Evolutionary conservation across 2,329 filamentous ascomycete genomes (phyloP).

Genomic region (Fusarium albosuccineum): DNA sequence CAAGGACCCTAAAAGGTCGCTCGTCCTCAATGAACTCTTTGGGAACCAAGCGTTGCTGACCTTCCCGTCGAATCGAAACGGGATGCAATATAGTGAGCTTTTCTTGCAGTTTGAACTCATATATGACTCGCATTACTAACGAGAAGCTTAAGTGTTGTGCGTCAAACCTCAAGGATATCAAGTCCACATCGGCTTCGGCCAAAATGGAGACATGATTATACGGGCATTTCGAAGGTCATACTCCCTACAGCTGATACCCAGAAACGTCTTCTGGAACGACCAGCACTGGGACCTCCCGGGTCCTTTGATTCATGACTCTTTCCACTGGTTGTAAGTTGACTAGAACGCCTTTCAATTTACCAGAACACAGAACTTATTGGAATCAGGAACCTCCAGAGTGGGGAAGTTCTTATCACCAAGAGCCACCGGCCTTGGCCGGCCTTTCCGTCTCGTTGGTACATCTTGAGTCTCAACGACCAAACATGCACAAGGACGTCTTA

Average conservation of each 20-base stretch:
- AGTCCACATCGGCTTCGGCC: constrained; percentile 60
- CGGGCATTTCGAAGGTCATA: constrained; percentile 34
- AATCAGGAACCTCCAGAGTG: constrained; percentile 33
- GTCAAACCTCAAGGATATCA: constrained; percentile 55
- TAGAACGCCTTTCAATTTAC: not conserved
- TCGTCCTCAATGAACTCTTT: constrained; percentile 64
- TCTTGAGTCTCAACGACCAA: constrained; percentile 22
- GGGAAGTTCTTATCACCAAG: constrained; percentile 38
- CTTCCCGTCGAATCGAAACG: constrained; percentile 62
- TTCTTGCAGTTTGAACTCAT: too few species aligned
- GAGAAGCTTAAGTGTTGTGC: constrained; percentile 15
- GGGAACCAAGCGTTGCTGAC: constrained; percentile 64
- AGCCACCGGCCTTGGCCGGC: constrained; percentile 35
- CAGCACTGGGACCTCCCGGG: constrained; percentile 61
- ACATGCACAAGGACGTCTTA: constrained; percentile 23
- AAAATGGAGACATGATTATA: constrained; percentile 46
- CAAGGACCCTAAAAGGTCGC: constrained; percentile 56
- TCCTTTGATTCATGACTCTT: constrained; percentile 61
- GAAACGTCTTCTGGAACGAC: constrained; percentile 29
- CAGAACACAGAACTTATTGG: not conserved
- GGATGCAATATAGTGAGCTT: constrained; percentile 64
- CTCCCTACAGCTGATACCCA: constrained; percentile 39
- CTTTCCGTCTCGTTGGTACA: constrained; percentile 17
- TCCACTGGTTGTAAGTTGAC: constrained; percentile 68
- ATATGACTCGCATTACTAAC: not conserved